Evolutionary conservation across 805 yeast species (phyloP), one percentile per base, ranked within the genome.

Genomic region (Saturnispora saitoi): DNA sequence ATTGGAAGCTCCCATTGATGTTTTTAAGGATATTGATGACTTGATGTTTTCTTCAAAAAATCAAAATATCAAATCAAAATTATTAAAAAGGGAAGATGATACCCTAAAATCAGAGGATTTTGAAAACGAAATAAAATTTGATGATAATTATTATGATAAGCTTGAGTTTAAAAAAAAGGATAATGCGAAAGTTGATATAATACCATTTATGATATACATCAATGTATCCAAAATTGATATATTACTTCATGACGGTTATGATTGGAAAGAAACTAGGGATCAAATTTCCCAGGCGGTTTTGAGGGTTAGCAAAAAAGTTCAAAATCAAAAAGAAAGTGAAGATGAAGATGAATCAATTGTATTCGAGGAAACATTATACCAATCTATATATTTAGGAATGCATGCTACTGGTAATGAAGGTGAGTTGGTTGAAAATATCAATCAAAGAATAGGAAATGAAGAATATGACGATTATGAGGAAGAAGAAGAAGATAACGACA

Each of bases 191-290:
- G 5, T 24, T n/a, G 5, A 47, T 6, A 48, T 59, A 1, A 56
- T 58, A 19, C 72, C 72, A 10, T 32, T 69, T 48, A 46, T 55
- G 1, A 37, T 70, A 1, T 53, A 56, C 20, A 41, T 74, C 1
- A 67, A 68, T 40, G 58, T 73, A 4, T 60, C 72, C 2, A 72
- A 71, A 43, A 63, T 70, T 0, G 59, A 57, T 1, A 57, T 84
- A 2, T 76, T 71, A 45, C 65, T 91, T 17, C 81, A 76, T 61
- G 99, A 93, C 67, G 99, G 99, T 0, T 93, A 82, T 60, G 98
- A 93, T 57, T 89, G 97, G 95, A 76, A 75, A 48, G 77, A 78
- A 39, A 88, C 98, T 0, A 73, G 95, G 49, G 71, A 70, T 22
- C 71, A 81, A 0, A 81, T 93, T 28, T 68, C 71, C 10, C 75